Base-by-base conservation (phyloP, 2,329 filamentous ascomycete genomes). In the Calonectria pseudoturangicola region DNA sequence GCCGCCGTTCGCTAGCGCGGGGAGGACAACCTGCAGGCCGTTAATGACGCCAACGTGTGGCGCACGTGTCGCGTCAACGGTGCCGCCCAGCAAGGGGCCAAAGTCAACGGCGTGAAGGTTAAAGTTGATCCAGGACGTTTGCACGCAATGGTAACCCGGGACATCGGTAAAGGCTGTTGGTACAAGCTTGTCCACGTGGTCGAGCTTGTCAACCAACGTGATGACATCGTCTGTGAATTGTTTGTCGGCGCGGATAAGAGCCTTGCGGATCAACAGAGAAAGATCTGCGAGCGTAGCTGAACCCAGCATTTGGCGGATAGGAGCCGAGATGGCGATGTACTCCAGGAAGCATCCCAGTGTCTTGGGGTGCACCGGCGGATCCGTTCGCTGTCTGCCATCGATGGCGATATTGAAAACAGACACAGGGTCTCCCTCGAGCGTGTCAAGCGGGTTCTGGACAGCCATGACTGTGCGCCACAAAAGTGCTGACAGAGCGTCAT, bases 171-270 rank as follows among this genome's bases (percentile, higher is more conserved):
- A 75, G 1, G 74, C 72, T 2, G 70, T 75, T 7, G 74, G 70
- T 1, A 70, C 62, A 2, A 75, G 47, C 43, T 60, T 66, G 0
- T 68, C 70, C 1, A 67, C 73, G 27, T 75, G 58, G n/a, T 71
- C 65, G 9, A 75, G 30, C 10, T 63, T 39, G 0, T 71, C 39
- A 2, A 73, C 39, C 8, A 75, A 67, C 0, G 70, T 69, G 0
- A 75, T 62, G 3, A 75, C 73, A 30, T 75, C 70, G 27, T 74
- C 67, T 1, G 74, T 71, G 51, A 71, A 74, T 12, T 75, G 70
- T 1, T 47, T 62, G n/a, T 54, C n/a, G 0, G 70, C 64, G 0
- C 70, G 70, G 2, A 73, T 4, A 16, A 74, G 28, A 9, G 69
- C 73, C 7, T 74, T 75, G 2, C 73, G 73, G 4, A 75, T 75